These are phyloP conservation scores for Amanita phalloides DNA, from an alignment of 768 basidiomycete species.

Conservation along the genomic window DNA sequence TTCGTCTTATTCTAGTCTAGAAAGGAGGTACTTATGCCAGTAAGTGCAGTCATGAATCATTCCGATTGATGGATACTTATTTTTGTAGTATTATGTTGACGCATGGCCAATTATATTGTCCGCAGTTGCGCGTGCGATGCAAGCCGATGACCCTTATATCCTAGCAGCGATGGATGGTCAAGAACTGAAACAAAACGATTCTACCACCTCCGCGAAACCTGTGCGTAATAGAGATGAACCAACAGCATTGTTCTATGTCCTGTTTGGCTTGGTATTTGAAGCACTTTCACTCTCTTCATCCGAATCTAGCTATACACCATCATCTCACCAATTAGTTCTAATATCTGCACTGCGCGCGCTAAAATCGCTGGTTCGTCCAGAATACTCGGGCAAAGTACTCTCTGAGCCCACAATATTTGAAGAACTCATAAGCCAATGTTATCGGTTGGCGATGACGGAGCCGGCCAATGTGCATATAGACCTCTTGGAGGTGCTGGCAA, in stretches of 20 bases:
- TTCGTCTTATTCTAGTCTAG: slow-evolving; percentile 77
- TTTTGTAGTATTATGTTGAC: slow-evolving; percentile 69
- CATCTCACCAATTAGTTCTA: slow-evolving; percentile 34
- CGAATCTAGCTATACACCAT: slow-evolving; percentile 35
- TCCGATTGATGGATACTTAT: no score
- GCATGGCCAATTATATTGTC: slow-evolving; percentile 79
- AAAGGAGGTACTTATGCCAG: slow-evolving; percentile 84
- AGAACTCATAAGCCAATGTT: slow-evolving; percentile 81
- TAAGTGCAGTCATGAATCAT: slow-evolving; percentile 26
- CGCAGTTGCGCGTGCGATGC: slow-evolving; percentile 77
- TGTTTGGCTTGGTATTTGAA: slow-evolving; percentile 94
- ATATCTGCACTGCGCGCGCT: slow-evolving; percentile 66
- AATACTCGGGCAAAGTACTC: slow-evolving; percentile 74
- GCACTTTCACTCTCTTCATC: slow-evolving; percentile 60
- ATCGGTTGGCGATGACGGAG: slow-evolving; percentile 86
- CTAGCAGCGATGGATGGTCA: slow-evolving; percentile 77
- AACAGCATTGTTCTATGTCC: slow-evolving; percentile 71
- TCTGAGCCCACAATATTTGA: slow-evolving; percentile 79
- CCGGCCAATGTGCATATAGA: slow-evolving; percentile 58
- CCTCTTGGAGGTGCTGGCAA: slow-evolving; percentile 57
- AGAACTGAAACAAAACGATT: slow-evolving; percentile 23
- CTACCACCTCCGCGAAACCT: slow-evolving; percentile 13
- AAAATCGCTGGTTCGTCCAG: slow-evolving; percentile 67
- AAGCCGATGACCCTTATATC: slow-evolving; percentile 52
- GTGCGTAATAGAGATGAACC: slow-evolving; percentile 42